Conservation (phyloP, 768 basidiomycete species). For the Hericium coralloides region DNA sequence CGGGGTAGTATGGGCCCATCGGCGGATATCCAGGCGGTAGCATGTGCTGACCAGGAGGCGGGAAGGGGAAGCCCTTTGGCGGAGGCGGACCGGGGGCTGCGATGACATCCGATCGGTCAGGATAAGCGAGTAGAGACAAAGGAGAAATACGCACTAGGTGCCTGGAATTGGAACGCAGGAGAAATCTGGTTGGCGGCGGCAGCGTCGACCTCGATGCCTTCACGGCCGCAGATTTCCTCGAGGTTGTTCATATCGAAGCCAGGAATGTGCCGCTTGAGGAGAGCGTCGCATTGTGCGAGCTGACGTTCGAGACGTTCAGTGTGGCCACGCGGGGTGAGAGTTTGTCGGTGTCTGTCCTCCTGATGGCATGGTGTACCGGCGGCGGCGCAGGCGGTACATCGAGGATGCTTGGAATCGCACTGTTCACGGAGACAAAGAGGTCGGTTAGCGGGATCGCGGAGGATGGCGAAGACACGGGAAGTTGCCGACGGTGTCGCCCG, state of each 20-base stretch:
- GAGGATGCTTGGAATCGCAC: constrained; percentile 88
- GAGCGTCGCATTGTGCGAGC: constrained; percentile 67
- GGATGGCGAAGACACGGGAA: constrained; percentile 47
- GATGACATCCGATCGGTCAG: constrained; percentile 3
- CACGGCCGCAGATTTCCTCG: constrained; percentile 54
- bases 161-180: constrained; percentile 22
- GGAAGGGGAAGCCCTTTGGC: constrained; percentile 24
- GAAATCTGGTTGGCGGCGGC: constrained; percentile 4
- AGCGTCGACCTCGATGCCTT: constrained; percentile 48
- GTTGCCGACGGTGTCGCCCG: constrained; percentile 73
- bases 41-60: constrained; percentile 28
- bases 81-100: constrained; percentile 14
- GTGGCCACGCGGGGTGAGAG: constrained; percentile 76
- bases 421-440: constrained; percentile 24
- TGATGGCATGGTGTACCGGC: constrained; percentile 77
- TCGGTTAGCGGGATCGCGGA: constrained; percentile 21
- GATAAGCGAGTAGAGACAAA: constrained; percentile 11
- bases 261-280: constrained; percentile 66
- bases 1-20: constrained; percentile 35
- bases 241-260: constrained; percentile 59
- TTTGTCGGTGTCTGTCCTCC: constrained; percentile 83
- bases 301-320: constrained; percentile 77
- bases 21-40: constrained; percentile 39
- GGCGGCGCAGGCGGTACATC: constrained; percentile 78
- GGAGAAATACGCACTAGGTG: constrained; percentile 16